Conservation (phyloP, 208 protist genomes). For the Trypanosoma lewisi region DNA sequence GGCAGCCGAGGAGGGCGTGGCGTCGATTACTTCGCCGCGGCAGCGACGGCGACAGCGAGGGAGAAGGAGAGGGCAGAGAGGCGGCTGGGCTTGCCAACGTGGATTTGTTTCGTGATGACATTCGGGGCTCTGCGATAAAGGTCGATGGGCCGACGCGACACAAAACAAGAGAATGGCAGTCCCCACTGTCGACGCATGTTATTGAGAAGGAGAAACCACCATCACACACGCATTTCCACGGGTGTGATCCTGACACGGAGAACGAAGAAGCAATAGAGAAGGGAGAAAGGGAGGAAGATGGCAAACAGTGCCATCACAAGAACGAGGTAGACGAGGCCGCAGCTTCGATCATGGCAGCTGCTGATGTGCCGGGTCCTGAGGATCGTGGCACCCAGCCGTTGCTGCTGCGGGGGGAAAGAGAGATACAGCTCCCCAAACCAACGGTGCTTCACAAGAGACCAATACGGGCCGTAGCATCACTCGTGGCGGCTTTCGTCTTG, state of each 20-base stretch:
- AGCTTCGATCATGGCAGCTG: not conserved
- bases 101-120: not conserved
- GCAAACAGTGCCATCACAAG: too few species aligned
- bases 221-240: not conserved
- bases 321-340: not conserved
- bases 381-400: not conserved
- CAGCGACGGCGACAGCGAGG: not conserved
- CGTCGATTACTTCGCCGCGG: not conserved
- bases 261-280: too few species aligned
- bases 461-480: not conserved
- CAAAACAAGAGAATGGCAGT: not conserved
- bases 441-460: slow-evolving; percentile 12
- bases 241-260: not conserved
- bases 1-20: not conserved
- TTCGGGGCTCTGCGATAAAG: not conserved
- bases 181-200: not conserved
- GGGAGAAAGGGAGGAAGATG: not conserved
- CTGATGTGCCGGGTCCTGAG: not conserved
- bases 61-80: too few species aligned
- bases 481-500: slow-evolving; percentile 9
- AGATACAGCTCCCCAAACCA: not conserved
- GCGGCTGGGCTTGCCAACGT: not conserved
- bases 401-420: not conserved
- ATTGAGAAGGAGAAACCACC: not conserved
- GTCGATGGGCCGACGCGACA: not conserved